These are phyloP conservation scores for Pistacia atlantica DNA, from an alignment of 345 rosid genomes.

Conservation along the genomic window DNA sequence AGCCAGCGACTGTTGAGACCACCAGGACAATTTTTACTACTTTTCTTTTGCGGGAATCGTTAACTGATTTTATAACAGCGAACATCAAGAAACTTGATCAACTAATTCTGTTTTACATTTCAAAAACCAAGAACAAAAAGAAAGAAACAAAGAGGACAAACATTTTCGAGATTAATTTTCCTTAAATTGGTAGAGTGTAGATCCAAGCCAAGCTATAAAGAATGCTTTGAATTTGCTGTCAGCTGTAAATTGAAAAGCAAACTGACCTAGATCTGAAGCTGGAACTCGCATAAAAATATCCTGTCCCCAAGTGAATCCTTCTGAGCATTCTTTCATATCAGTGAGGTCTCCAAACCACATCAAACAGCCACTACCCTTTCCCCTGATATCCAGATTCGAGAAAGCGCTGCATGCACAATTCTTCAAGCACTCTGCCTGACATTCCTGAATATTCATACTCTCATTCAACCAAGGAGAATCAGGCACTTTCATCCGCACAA, in stretches of 20 bases:
- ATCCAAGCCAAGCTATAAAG: no score
- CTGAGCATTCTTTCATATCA: conserved; percentile 14
- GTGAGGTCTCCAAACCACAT: conserved; percentile 37
- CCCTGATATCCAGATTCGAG: conserved; percentile 20
- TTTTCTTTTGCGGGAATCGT: neutral
- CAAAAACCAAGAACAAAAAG: no score
- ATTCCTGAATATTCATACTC: conserved; percentile 25
- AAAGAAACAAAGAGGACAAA: no score
- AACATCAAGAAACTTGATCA: no score
- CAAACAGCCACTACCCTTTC: conserved; percentile 36
- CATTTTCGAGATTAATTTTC: no score
- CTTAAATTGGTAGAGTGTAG: no score
- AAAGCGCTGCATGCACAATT: conserved; percentile 39
- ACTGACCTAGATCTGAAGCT: conserved; percentile 28
- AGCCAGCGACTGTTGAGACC: neutral
- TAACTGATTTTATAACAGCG: neutral
- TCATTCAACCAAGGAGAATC: conserved; percentile 12
- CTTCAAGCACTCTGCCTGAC: conserved; percentile 24
- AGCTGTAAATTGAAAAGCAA: neutral
- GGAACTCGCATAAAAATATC: conserved; percentile 27
- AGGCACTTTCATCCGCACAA: conserved; percentile 18
- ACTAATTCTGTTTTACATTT: no score
- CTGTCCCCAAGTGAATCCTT: conserved; percentile 15
- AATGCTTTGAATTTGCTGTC: no score
- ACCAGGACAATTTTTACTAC: neutral